Base-by-base conservation (phyloP, 108 stramenopile genomes). In the Cyclotella cryptica region DNA sequence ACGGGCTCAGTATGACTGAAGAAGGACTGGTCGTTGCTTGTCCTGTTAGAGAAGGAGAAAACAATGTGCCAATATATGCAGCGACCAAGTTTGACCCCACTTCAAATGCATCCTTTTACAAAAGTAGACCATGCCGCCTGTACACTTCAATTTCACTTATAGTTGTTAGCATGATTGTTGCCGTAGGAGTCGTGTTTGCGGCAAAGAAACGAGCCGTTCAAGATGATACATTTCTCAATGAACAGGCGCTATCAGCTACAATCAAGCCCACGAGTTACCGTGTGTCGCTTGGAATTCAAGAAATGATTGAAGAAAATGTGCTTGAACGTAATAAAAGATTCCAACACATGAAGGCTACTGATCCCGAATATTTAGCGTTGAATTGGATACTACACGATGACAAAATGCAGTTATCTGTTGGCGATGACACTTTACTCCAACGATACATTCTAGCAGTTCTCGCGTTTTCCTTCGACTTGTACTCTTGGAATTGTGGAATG, bases 241-340 rank as follows among this genome's bases (percentile, higher is more conserved):
- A 35, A 35, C 35, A 35, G 35, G 35, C 35, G 4, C 35, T 5
- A 35, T 35, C 35, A 1, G 46, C 78, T 7, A 76, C 84, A 27
- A 10, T 22, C 54, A 59, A 69, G 17, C 81, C 84, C 57, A 72
- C 61, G 17, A 74, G 72, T 28, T 30, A 47, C 26, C 82, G 84
- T 21, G 80, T 81, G 35, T 39, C 66, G 17, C 7, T 24, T 41
- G 72, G 83, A 28, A 75, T 84, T 43, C 30, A 45, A 4, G 85
- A 86, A 72, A 72, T 75, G 42, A 46, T 88, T 21, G 71, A 77
- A 46, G 59, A 44, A 47, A 14, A 84, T 63, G 53, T 79, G 26
- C 43, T 77, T 28, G 30, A 41, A 21, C 69, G 69, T 6, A 78
- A 66, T 64, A 49, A 46, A 39, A 78, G 14, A 41, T 73, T 78